A percentile compares a stretch with the other conserved stretches of the same genome.
Evolutionary conservation across 768 basidiomycete genomes (phyloP).

Genomic region (Lentinula guzmanii): DNA sequence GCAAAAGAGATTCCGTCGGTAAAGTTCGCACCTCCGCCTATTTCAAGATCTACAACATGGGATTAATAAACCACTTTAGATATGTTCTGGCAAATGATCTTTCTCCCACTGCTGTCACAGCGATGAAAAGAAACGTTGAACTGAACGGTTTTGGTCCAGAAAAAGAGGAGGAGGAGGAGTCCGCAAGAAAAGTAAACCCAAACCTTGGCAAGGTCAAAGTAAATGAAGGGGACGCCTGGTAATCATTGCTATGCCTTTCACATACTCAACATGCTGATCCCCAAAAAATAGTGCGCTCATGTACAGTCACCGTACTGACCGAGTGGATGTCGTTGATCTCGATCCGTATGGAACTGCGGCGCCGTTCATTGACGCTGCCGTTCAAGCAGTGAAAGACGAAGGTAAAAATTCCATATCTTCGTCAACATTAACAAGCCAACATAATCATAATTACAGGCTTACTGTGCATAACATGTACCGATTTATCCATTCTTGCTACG

Average conservation of each 20-base stretch:
- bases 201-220: conserved; percentile 57
- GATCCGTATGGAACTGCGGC: conserved; percentile 98
- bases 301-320: conserved; percentile 80
- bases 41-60: background rate
- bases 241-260: conserved; percentile 14
- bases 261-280: background rate
- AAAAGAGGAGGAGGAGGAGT: conserved; percentile 16
- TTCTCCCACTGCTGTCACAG: conserved; percentile 72
- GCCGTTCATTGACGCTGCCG: conserved; percentile 92
- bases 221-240: conserved; percentile 96
- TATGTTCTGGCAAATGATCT: conserved; percentile 94
- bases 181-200: conserved; percentile 9
- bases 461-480: conserved; percentile 94
- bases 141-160: conserved; percentile 61
- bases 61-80: conserved; percentile 34
- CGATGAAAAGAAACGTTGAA: conserved; percentile 81
- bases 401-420: conserved; percentile 35
- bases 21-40: conserved; percentile 45
- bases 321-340: conserved; percentile 93
- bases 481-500: conserved; percentile 89
- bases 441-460: conserved; percentile 49
- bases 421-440: background rate
- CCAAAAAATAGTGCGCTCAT: conserved; percentile 61
- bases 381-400: conserved; percentile 84
- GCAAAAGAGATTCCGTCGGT: conserved; percentile 93